Percentiles rank a stretch among this genome's conserved stretches.
These are phyloP conservation scores for Lentinula raphanica DNA, from an alignment of 768 basidiomycete genomes.

Conservation along the genomic window DNA sequence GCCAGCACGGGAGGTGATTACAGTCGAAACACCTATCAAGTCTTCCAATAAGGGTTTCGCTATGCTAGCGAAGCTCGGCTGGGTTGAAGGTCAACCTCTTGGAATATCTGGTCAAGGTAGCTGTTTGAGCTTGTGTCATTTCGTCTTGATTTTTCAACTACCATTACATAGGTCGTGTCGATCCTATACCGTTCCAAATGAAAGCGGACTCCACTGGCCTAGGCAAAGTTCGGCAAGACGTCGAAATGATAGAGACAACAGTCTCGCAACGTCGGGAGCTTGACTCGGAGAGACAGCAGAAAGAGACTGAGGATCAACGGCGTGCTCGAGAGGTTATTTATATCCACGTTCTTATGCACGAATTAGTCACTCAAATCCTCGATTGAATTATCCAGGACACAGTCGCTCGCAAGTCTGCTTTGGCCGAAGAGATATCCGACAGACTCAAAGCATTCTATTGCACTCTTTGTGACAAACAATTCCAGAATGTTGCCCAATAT, in stretches of 20 bases:
- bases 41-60: conserved; percentile 75
- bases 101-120: conserved; percentile 74
- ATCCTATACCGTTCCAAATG: conserved; percentile 77
- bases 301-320: conserved; percentile 77
- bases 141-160: background rate
- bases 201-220: conserved; percentile 76
- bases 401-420: conserved; percentile 58
- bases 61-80: conserved; percentile 77
- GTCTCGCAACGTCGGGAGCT: conserved; percentile 76
- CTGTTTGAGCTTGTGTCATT: conserved; percentile 11
- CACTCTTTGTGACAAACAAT: conserved; percentile 80
- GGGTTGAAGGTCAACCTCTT: conserved; percentile 74
- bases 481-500: conserved; percentile 79
- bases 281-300: conserved; percentile 76
- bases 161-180: conserved; percentile 63
- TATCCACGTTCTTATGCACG: background rate
- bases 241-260: conserved; percentile 79
- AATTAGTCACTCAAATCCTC: background rate
- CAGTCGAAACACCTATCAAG: conserved; percentile 78
- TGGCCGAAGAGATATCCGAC: conserved; percentile 52
- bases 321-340: conserved; percentile 60
- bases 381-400: conserved; percentile 37
- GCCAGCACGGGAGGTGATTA: conserved; percentile 58
- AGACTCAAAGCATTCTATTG: conserved; percentile 78
- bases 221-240: conserved; percentile 74